Conservation (phyloP, 78 protist genomes). For the Mantamonas sphyraenae region DNA sequence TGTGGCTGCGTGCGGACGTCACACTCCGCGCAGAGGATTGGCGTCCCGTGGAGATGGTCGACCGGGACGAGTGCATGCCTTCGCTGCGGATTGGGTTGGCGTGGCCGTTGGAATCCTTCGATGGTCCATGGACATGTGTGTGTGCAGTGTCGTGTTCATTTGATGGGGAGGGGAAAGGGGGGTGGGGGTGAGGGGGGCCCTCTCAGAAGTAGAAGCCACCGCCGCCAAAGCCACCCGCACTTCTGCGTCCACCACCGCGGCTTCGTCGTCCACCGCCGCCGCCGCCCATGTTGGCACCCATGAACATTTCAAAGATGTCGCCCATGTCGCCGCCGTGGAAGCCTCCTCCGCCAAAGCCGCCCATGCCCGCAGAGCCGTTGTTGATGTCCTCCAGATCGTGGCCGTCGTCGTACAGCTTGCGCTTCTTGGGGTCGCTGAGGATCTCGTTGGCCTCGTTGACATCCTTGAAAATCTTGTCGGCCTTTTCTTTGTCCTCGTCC, state of each 20-base stretch:
- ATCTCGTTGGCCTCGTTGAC: constrained; percentile 58
- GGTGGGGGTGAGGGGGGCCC: no score
- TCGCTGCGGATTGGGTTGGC: no score
- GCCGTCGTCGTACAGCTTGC: constrained; percentile 49
- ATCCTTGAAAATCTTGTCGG: constrained; percentile 56
- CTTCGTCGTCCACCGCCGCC: constrained; percentile 10
- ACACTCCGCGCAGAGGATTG: no score
- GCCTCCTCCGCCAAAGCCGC: constrained; percentile 17
- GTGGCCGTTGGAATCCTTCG: no score
- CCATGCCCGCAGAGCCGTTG: background rate
- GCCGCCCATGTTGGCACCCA: constrained; percentile 1
- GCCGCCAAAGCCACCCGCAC: constrained; percentile 23
- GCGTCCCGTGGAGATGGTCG: no score
- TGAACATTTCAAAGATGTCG: constrained; percentile 28
- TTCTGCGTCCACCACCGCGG: constrained; percentile 40
- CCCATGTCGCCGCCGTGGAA: constrained; percentile 7
- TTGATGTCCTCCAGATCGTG: constrained; percentile 34
- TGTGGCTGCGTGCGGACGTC: no score
- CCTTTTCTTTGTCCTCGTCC: constrained; percentile 39
- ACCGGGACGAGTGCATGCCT: no score
- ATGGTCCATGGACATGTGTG: no score
- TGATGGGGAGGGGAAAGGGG: no score
- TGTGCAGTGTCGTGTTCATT: no score
- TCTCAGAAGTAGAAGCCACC: no score
- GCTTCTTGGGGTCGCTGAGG: constrained; percentile 48